Percentiles rank a stretch among this genome's conserved stretches.
Conservation (phyloP, 495 filamentous ascomycete genomes). For the Tuber indicum region DNA sequence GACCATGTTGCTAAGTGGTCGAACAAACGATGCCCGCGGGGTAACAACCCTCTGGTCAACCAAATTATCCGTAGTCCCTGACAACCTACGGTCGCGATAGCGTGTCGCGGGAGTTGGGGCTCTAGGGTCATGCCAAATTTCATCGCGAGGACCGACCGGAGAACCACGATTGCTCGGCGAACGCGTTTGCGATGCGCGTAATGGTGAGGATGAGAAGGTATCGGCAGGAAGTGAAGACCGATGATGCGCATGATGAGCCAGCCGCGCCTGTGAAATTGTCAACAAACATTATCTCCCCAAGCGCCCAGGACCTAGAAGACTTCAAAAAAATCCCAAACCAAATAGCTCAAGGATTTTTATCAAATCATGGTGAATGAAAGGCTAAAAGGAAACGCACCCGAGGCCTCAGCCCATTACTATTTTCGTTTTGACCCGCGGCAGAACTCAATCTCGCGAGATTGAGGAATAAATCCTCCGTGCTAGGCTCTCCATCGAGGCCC, state of each 20-base stretch:
- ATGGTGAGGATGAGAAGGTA: slow-evolving; percentile 36
- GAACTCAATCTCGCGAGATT: slow-evolving; percentile 56
- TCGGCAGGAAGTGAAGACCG: slow-evolving; percentile 40
- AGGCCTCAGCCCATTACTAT: slow-evolving; percentile 43
- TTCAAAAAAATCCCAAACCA: slow-evolving; percentile 9
- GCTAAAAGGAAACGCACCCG: slow-evolving; percentile 46
- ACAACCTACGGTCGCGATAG: slow-evolving; percentile 38
- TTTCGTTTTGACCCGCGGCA: slow-evolving; percentile 27
- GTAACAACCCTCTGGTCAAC: slow-evolving; percentile 27
- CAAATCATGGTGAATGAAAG: slow-evolving; percentile 4
- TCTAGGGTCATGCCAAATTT: slow-evolving; percentile 17
- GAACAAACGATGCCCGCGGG: slow-evolving; percentile 33
- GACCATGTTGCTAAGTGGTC: slow-evolving; percentile 31
- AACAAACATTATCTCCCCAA: slow-evolving; percentile 14
- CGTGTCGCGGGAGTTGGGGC: slow-evolving; percentile 26
- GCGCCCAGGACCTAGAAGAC: neutral
- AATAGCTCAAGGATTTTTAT: slow-evolving; percentile 5
- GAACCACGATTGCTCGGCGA: slow-evolving; percentile 18
- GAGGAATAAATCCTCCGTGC: slow-evolving; percentile 58
- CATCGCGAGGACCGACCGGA: slow-evolving; percentile 20
- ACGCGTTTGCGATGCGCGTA: slow-evolving; percentile 30
- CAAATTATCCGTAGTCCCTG: slow-evolving; percentile 27
- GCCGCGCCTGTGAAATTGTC: slow-evolving; percentile 29
- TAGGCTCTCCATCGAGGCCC: slow-evolving; percentile 35
- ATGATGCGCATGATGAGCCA: slow-evolving; percentile 27